These are phyloP conservation scores for Xylaria curta DNA, from an alignment of 495 filamentous ascomycete species.

Conservation along the genomic window DNA sequence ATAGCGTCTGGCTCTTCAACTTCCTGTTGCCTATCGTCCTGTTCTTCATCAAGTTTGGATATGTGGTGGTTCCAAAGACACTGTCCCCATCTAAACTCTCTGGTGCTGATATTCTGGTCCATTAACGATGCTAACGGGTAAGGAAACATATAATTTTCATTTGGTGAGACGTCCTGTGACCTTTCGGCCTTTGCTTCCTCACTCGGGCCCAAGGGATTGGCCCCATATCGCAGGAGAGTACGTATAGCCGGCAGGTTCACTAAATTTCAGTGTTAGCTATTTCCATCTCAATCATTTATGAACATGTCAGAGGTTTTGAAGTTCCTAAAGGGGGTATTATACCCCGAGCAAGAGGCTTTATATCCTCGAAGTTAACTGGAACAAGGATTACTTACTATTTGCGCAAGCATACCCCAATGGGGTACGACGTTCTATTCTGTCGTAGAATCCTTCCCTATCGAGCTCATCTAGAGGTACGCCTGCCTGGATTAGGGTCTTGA, in stretches of 20 bases:
- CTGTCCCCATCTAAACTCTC: not conserved
- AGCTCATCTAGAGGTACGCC: not conserved
- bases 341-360: not conserved
- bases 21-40: not conserved
- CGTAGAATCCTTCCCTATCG: not conserved
- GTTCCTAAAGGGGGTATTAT: not conserved
- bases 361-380: not conserved
- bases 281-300: not conserved
- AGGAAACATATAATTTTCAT: not conserved
- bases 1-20: not conserved
- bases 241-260: slow-evolving; percentile 4
- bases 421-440: not conserved
- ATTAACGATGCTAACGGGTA: not conserved
- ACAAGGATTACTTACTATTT: not conserved
- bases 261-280: not conserved
- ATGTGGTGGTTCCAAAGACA: not conserved
- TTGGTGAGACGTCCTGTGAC: not conserved
- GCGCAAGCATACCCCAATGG: not conserved
- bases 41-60: not conserved
- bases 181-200: not conserved
- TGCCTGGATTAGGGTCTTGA: not conserved
- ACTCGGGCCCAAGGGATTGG: not conserved
- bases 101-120: not conserved
- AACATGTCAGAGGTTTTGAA: not conserved
- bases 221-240: not conserved